Base-by-base conservation (phyloP, 306 rosid genomes). In the Canavalia gladiata region DNA sequence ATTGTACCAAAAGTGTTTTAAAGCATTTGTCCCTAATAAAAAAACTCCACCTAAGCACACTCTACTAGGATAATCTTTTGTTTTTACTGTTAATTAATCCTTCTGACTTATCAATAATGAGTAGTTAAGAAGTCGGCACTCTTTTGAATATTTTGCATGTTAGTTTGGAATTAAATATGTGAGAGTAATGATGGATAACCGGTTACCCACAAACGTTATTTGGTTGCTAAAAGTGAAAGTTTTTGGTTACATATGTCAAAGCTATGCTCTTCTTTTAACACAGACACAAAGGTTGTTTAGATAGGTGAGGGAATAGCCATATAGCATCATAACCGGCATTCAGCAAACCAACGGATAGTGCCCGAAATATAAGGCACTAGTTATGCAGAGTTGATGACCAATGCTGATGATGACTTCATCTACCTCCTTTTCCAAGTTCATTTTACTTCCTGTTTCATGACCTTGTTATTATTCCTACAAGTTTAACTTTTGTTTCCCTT, bases 41-140 rank as follows among this genome's bases (percentile, higher is more conserved):
- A 52, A 33, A 46, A 1, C 2, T 45, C 29, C 13, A 45, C 49
- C 54, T 58, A 35, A 62, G 42, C 42, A 63, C 74, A 81, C 67
- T 7, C 25, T 6, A 6, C 10, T 68, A 12, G 1, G 70, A 43
- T 11, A 69, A 76, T 59, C 46, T 77, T 52, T 51, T 42, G 37
- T 42, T 55, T 7, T 77, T 49, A n/a, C 57, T 52, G 64, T 66
- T 54, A 7, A 35, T 29, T 18, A 41, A 7, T 43, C 66, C 33
- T 72, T 57, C 10, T 33, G 33, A 41, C 18, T 74, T 49, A 34
- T n/a, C 75, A 58, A 41, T 50, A 29, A 45, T 25, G 73, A 12
- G 46, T 39, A 69, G 66, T 60, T 57, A 11, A 39, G 64, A 63
- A 67, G 83, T 78, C 47, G 81, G 82, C 82, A 70, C 66, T 35